phyloP scores from a whole-genome alignment of 78 protist species.

The Dictyostelium intermedium region DNA sequence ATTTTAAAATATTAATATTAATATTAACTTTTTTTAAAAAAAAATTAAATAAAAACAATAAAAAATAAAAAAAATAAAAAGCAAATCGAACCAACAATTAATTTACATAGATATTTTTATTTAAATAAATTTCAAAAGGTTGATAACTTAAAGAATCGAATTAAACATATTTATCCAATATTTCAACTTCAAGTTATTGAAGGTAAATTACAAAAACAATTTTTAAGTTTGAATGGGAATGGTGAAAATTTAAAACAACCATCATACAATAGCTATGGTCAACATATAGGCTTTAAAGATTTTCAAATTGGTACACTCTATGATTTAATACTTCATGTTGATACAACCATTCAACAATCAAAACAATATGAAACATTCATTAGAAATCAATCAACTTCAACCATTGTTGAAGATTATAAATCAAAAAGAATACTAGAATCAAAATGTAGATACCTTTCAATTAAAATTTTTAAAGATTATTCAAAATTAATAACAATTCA shows the following conservation, averaged over 20 bases:
- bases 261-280: not conserved
- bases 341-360: not conserved
- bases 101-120: conserved; percentile 10
- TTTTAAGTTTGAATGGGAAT: not conserved
- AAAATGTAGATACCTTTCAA: not conserved
- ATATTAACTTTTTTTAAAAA: not conserved
- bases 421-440: not conserved
- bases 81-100: conserved; percentile 4
- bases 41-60: no score
- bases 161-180: not conserved
- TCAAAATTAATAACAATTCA: not conserved
- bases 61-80: not conserved
- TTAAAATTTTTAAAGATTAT: not conserved
- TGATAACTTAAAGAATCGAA: not conserved
- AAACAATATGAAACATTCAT: not conserved
- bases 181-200: not conserved
- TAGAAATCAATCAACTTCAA: not conserved
- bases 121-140: not conserved
- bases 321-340: not conserved
- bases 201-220: not conserved
- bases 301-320: not conserved
- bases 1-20: not conserved
- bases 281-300: not conserved
- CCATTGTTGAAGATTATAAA: not conserved
- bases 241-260: not conserved